Base-by-base conservation (phyloP, 257 asterid species). In the Rehmannia glutinosa region DNA sequence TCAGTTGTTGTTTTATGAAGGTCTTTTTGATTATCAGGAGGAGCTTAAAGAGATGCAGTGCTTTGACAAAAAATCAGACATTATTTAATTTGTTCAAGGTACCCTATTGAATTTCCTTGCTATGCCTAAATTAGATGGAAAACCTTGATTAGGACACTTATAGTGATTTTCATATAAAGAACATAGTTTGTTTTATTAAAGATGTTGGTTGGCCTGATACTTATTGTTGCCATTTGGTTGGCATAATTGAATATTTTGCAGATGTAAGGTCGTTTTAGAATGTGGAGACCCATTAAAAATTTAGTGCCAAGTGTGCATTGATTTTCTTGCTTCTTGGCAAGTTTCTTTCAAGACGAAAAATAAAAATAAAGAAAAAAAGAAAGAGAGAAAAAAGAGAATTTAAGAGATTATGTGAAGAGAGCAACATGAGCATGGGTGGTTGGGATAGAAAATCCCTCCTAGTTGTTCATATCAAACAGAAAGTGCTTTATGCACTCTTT, bases 1-100 rank as follows among this genome's bases (percentile, higher is more conserved):
- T 74, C 42, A 51, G 46, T 73, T 69, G 36, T 53, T 78, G 46
- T 72, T 56, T 66, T 68, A 58, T 81, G 79, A 68, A 92, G 98
- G 89, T 82, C 76, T 93, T 90, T 80, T 79, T 85, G 76, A 84
- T 86, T 59, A 93, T 93, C 66, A 82, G 95, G 81, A 84, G 97
- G 85, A 93, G 84, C 82, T 83, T 93, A 74, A 93, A 93, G 89
- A 80, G 98, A 73, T 93, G 98, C 83, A 90, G 95, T 73, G 96
- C 97, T 78, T 83, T 90, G 81, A 93, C 98, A 27, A 90, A 80
- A 76, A 86, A 54, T 68, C 96, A 88, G 81, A 93, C 98, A 62
- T 73, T 93, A 79, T 90, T 83, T 82, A 88, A 88, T 82, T 81
- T 93, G 78, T 90, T 90, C 84, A 90, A 90, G 98, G 98, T 92